Percentiles rank a stretch among this genome's conserved stretches.
Evolutionary conservation across 495 filamentous ascomycete genomes (phyloP).

Genomic region (Thozetella sp.): DNA sequence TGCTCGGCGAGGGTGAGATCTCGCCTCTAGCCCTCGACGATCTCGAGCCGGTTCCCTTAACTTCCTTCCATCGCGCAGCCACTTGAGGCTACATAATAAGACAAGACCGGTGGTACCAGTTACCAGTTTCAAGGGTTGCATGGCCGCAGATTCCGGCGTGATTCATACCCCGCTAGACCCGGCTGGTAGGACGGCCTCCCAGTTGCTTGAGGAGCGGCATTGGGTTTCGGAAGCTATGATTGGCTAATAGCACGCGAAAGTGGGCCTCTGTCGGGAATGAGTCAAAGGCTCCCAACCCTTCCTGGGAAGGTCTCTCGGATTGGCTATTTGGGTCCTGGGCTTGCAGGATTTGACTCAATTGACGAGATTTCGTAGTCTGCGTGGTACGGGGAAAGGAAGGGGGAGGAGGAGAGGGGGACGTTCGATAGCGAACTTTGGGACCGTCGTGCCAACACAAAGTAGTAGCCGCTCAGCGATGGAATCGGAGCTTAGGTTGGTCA

Average conservation of each 20-base stretch:
- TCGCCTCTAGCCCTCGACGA: too few relatives aligned
- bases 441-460: too few relatives aligned
- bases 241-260: not conserved
- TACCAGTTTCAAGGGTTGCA: conserved; percentile 17
- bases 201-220: not conserved
- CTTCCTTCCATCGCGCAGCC: not conserved
- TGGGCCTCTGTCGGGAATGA: not conserved
- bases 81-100: conserved; percentile 18
- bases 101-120: conserved; percentile 8
- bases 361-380: not conserved
- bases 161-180: not conserved
- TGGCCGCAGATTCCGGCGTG: conserved; percentile 31
- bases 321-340: not conserved
- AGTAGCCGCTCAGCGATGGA: not conserved
- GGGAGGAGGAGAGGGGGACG: not conserved
- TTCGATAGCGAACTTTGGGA: too few relatives aligned
- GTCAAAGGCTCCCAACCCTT: not conserved
- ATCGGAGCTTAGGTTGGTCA: not conserved
- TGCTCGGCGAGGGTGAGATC: too few relatives aligned
- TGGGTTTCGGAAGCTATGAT: not conserved
- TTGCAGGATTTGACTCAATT: not conserved
- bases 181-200: not conserved
- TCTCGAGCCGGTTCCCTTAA: not conserved
- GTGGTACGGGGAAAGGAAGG: not conserved
- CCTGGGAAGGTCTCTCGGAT: not conserved